Evolutionary conservation across 192 early-diverging fungal species (phyloP).

Genomic region (Coemansia sp.): DNA sequence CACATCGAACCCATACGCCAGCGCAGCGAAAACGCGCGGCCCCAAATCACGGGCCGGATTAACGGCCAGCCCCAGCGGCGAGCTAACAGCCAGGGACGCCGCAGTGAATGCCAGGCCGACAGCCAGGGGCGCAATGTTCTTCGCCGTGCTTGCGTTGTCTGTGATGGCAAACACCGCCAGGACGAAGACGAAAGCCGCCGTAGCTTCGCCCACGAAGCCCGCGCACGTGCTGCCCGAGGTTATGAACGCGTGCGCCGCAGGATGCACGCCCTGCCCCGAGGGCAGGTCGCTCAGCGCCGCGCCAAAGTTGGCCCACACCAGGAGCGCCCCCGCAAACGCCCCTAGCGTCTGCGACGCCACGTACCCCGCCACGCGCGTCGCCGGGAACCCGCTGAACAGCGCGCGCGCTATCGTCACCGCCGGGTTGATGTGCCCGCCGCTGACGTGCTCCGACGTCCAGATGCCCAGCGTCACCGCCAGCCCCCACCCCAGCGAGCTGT

Average conservation of each 20-base stretch:
- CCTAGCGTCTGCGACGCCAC: conserved; percentile 51
- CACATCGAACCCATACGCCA: conserved; percentile 61
- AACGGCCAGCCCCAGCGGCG: conserved; percentile 56
- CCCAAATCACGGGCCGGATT: conserved; percentile 80
- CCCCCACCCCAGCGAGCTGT: conserved; percentile 44
- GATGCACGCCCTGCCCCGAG: conserved; percentile 8
- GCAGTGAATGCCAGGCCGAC: conserved; percentile 56
- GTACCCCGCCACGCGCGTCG: conserved; percentile 38
- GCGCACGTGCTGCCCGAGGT: conserved; percentile 20
- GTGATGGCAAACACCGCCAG: conserved; percentile 59
- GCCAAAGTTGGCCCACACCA: conserved; percentile 45
- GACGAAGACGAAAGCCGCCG: conserved; percentile 62
- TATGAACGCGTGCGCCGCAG: conserved; percentile 37
- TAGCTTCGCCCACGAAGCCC: conserved; percentile 51
- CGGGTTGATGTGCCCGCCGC: conserved; percentile 55
- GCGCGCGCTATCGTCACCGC: conserved; percentile 46
- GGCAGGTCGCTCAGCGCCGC: conserved; percentile 18
- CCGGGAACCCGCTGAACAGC: conserved; percentile 44
- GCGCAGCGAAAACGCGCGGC: conserved; percentile 64
- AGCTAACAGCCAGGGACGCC: conserved; percentile 58
- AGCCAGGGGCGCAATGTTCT: conserved; percentile 52
- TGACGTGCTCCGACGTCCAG: conserved; percentile 32
- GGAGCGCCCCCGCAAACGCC: conserved; percentile 46
- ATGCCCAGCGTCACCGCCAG: conserved; percentile 32
- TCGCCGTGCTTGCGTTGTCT: conserved; percentile 54